Evolutionary conservation across 2,329 filamentous ascomycete genomes (phyloP).

Genomic region (Diaporthe sp.): DNA sequence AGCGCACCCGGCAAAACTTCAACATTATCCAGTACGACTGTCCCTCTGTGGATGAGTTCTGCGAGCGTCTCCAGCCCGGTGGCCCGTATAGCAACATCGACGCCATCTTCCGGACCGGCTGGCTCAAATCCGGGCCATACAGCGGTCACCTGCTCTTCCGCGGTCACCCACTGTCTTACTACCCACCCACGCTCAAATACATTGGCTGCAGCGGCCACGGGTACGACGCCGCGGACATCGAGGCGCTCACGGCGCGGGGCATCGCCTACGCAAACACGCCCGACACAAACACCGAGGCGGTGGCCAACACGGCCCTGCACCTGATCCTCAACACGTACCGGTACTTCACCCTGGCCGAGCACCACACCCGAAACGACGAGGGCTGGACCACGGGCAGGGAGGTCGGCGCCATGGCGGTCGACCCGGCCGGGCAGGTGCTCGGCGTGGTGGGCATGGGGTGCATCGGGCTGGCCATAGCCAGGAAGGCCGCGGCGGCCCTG

Average conservation of each 20-base stretch:
- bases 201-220: conserved; percentile 49
- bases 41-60: conserved; percentile 44
- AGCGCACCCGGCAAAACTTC: conserved; percentile 39
- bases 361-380: conserved; percentile 43
- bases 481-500: conserved; percentile 47
- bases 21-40: conserved; percentile 47
- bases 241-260: conserved; percentile 44
- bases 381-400: conserved; percentile 40
- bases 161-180: conserved; percentile 43
- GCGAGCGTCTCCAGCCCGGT: conserved; percentile 47
- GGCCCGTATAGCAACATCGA: conserved; percentile 47
- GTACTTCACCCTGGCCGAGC: conserved; percentile 46
- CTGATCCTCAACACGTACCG: conserved; percentile 46
- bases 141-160: conserved; percentile 48
- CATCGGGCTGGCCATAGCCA: conserved; percentile 51
- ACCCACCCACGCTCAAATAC: conserved; percentile 44
- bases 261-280: conserved; percentile 51
- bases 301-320: conserved; percentile 48
- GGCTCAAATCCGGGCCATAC: conserved; percentile 50
- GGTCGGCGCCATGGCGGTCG: conserved; percentile 44
- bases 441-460: conserved; percentile 54
- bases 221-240: conserved; percentile 48
- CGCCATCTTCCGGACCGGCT: conserved; percentile 51
- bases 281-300: conserved; percentile 48
- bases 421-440: conserved; percentile 47